Evolutionary conservation across 1,284 basidiomycete species (phyloP), one percentile per base, ranked within the genome.

Genomic region (Moesziomyces sp.): DNA sequence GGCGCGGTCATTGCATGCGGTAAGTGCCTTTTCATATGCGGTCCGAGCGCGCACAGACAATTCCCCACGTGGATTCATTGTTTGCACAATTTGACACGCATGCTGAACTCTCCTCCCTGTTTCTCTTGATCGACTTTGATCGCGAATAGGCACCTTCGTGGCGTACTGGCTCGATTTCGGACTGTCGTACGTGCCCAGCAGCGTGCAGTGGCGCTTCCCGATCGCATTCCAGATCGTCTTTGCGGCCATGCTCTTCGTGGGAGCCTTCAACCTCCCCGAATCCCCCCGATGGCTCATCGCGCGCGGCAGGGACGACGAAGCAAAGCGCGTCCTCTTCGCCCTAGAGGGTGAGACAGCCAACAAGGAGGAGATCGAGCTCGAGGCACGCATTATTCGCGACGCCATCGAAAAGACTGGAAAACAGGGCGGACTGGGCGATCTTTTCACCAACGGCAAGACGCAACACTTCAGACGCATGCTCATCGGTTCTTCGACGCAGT

Each of bases 211-310:
- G 79, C 67, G 79, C 5, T 61, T 81, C 21, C 79, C 79, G 19
- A 73, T 81, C 43, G 79, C 79, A 3, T 69, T 78, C 61, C 79
- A 81, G 61, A 60, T 78, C 45, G 44, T 88, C 9, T 87, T 91
- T 46, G 89, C 89, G 1, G 59, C 90, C 8, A 13, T 81, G 13
- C 40, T 78, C 9, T 63, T 78, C 38, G 19, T 76, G 21, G 74
- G 74, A 19, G 77, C 74, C 3, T 58, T 77, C 19, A 33, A 63
- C 23, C 49, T 80, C 33, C 78, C 78, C 21, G 78, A 80, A 45
- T 76, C 75, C 19, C 78, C 78, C 0, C 77, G 78, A 40, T 80
- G 78, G 78, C 68, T 80, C n/a, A 28, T 79, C 42, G 48, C 76
- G 5, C 51, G 69, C 9, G 78, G 78, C 8, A 24, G 55, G 6